These are phyloP conservation scores for Magnaporthiopsis poae DNA, from an alignment of 2,329 filamentous ascomycete genomes.

Conservation along the genomic window DNA sequence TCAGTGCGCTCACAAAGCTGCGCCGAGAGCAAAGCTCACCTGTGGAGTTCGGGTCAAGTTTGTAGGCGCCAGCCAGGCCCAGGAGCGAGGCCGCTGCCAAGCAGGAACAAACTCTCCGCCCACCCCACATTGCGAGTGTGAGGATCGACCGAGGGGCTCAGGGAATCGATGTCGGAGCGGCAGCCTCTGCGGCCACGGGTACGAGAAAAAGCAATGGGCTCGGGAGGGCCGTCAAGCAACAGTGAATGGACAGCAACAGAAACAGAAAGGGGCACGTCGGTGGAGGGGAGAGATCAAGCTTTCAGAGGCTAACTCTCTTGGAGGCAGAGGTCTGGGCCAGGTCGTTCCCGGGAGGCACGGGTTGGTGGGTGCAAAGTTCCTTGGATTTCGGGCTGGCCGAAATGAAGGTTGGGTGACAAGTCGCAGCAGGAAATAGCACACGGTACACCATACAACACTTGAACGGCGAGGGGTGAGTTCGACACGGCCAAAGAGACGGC, in stretches of 20 bases:
- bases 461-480: background rate
- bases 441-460: background rate
- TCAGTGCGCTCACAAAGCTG: background rate
- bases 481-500: too few relatives aligned
- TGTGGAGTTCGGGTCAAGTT: constrained; percentile 15
- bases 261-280: background rate
- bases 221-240: background rate
- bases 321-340: background rate
- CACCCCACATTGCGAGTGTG: background rate
- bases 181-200: background rate
- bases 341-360: background rate
- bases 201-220: background rate
- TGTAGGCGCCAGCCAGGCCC: constrained; percentile 13
- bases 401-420: background rate
- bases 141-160: background rate
- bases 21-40: constrained; percentile 12
- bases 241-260: background rate
- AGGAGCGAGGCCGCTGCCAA: constrained; percentile 12
- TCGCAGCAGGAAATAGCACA: background rate
- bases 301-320: background rate
- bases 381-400: background rate
- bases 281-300: background rate
- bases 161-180: background rate
- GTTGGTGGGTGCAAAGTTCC: background rate
- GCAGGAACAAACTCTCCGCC: constrained; percentile 4